A percentile compares a stretch with the other conserved stretches of the same genome.
phyloP scores from a whole-genome alignment of 495 filamentous ascomycete genomes.

The Neurospora africana region DNA sequence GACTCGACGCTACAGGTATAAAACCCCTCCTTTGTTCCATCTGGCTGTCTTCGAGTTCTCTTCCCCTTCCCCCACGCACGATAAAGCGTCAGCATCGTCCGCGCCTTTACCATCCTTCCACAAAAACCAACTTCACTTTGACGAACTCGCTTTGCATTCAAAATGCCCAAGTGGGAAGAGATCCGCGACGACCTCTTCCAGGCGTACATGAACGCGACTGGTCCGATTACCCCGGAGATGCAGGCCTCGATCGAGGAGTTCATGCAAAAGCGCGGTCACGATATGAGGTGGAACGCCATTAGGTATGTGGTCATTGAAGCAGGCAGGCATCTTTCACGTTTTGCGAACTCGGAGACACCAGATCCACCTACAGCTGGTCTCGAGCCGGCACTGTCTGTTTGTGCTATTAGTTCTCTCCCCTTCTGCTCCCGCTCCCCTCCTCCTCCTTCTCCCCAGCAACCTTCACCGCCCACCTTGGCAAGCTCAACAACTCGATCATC shows the following conservation, averaged over 20 bases:
- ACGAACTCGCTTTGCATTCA: not conserved
- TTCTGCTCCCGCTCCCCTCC: not conserved
- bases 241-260: conserved; percentile 15
- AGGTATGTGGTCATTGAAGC: conserved; percentile 16
- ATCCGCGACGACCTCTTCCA: conserved; percentile 23
- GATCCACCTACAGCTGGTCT: not conserved
- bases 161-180: conserved; percentile 20
- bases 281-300: conserved; percentile 27
- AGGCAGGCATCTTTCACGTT: not conserved
- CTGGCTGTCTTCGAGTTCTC: not conserved
- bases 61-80: not conserved
- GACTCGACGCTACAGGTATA: not conserved
- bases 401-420: not conserved
- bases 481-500: not conserved
- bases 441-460: not conserved
- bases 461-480: not conserved
- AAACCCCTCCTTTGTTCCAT: not conserved
- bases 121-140: not conserved
- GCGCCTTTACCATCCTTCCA: not conserved
- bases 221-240: conserved; percentile 18
- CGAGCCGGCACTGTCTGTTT: not conserved
- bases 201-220: conserved; percentile 9
- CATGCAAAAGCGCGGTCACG: conserved; percentile 14
- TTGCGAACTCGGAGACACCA: not conserved
- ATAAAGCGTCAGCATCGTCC: not conserved